Base-by-base conservation (phyloP, 805 yeast genomes). In the Saccharomycopsis fermentans region DNA sequence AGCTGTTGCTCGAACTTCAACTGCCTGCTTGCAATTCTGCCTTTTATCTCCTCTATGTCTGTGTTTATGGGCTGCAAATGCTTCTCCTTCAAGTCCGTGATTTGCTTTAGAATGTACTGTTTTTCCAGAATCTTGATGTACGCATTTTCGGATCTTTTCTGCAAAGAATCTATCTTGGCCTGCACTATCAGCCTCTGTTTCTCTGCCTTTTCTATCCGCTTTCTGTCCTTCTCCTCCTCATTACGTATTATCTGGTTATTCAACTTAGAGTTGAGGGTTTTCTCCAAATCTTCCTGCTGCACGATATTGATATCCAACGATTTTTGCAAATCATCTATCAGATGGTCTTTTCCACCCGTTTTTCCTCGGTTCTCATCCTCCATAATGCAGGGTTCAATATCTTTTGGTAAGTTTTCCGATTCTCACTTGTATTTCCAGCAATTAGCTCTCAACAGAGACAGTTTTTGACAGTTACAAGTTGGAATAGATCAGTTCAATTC, bases 221-320 rank as follows among this genome's bases (percentile, higher is more conserved):
- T 84, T 59, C 76, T 73, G 65, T 94, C 99, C 47, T 86, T 73
- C 63, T 87, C 96, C 1, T 79, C 71, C 54, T 88, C 90, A 56
- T 84, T 82, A 43, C 76, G 70, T 1, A 78, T 72, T 55, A 91
- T 76, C 3, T 80, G 81, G 57, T 74, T 73, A 61, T 83, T 82
- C 0, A 97, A 96, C 70, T 81, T 74, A 36, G 75, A 74, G 17
- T 90, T 89, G 36, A 92, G 84, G 58, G 80, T 74, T 53, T 81
- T 73, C 66, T 91, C 99, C n/a, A 92, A 70, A 8, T 84, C 83
- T 56, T 80, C 83, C 69, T 94, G 98, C 65, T 87, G 90, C 59
- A 90, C 82, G 2, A 89, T 73, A 65, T 75, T 75, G 32, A 87
- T 82, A 0, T 81, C 83, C 21, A 81, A 64, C 2, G 71, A 67